A percentile compares a stretch with the other conserved stretches of the same genome.
These are phyloP conservation scores for Aureobasidium namibiae DNA, from an alignment of 2,329 filamentous ascomycete genomes.

Conservation along the genomic window DNA sequence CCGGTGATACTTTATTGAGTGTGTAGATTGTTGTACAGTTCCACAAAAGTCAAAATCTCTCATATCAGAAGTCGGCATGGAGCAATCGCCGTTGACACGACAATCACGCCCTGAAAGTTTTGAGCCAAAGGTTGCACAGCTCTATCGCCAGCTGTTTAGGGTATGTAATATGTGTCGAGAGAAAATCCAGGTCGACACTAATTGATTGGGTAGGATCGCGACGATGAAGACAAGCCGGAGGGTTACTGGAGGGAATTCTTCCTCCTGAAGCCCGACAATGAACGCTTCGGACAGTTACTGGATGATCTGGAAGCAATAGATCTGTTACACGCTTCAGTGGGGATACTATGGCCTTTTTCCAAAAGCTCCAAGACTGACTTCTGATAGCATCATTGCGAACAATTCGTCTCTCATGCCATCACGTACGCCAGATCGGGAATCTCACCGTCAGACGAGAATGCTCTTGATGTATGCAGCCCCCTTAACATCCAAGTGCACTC, in stretches of 20 bases:
- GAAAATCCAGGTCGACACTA: neutral
- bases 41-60: neutral
- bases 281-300: conserved; percentile 59
- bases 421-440: conserved; percentile 54
- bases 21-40: neutral
- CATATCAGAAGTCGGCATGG: conserved; percentile 48
- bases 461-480: conserved; percentile 64
- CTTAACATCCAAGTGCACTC: neutral
- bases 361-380: neutral
- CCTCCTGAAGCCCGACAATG: conserved; percentile 70
- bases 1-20: neutral
- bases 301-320: conserved; percentile 64
- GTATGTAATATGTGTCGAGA: conserved; percentile 27
- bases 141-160: conserved; percentile 76
- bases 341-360: conserved; percentile 6
- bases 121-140: conserved; percentile 84
- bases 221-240: conserved; percentile 64
- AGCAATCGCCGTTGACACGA: conserved; percentile 86
- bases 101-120: conserved; percentile 85
- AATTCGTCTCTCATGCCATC: conserved; percentile 70
- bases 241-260: conserved; percentile 98
- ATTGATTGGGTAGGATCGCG: conserved; percentile 42
- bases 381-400: conserved; percentile 55
- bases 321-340: conserved; percentile 64
- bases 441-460: conserved; percentile 62